These are phyloP conservation scores for Corymbia citriodora DNA, from an alignment of 441 rosid genomes.

Conservation along the genomic window DNA sequence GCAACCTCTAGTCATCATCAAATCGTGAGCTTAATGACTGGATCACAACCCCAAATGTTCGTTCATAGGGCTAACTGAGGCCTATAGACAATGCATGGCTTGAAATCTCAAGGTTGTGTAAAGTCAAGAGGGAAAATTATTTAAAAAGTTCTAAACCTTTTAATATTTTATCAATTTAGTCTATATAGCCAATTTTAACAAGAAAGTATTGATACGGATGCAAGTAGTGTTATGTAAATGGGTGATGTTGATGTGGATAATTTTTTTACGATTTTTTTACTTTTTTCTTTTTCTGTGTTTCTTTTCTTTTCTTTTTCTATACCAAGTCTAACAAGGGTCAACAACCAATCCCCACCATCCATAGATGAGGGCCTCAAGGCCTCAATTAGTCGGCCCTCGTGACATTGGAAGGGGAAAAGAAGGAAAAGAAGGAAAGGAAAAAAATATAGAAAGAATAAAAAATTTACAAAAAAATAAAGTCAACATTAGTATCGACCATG, in stretches of 20 bases:
- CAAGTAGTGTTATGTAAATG: fast-evolving
- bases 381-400: no score
- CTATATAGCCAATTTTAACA: fast-evolving
- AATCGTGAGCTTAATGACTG: neutral
- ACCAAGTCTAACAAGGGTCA: neutral
- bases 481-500: no score
- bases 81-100: neutral
- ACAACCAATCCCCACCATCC: fast-evolving
- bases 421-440: no score
- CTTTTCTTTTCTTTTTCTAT: no score
- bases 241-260: fast-evolving
- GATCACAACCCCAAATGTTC: neutral
- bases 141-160: no score
- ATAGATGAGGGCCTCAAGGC: neutral
- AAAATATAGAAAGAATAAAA: fast-evolving
- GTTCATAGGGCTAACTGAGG: neutral
- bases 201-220: no score
- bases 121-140: neutral
- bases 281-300: no score
- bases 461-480: no score
- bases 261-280: neutral
- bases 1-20: neutral
- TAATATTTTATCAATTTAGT: no score
- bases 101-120: neutral
- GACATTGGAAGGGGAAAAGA: no score